Base-by-base conservation (phyloP, 176 grass and related monocot species). In the Microstegium vimineum region DNA sequence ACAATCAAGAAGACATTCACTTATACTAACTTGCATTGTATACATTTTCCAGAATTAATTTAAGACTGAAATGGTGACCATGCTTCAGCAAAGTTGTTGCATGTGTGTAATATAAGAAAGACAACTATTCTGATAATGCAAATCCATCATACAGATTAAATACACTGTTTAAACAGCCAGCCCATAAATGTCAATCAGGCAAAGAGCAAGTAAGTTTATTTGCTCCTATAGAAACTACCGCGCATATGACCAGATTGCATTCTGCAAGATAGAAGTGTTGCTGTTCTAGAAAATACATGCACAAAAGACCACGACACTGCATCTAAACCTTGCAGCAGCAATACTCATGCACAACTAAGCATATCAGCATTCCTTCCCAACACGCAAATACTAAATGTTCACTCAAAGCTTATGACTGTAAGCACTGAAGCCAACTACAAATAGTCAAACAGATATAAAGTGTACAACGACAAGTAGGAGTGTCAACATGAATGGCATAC, bases 381-480 rank as follows among this genome's bases (percentile, higher is more conserved):
- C 35, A 76, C 2, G 16, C 35, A 77, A 66, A 90, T 73, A 82
- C 73, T 45, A 85, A 35, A 52, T 74, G 62, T 37, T 70, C 42
- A 15, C 65, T 68, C 57, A 22, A 88, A 63, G 25, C 42, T 56
- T 56, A 73, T 23, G 4, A 73, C 23, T 73, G 45, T 62, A 59
- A 6, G 30, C 25, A 64, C 5, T 45, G 3, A 42, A 14, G 8
- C 66, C 38, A 68, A 28, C 72, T 69, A 61, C 10, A 42, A 72
- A 7, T 54, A 82, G 66, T 35, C 17, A 35, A 67, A 67, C 17
- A 76, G 46, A 60, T 66, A 73, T 8, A 43, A 84, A 57, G 35
- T 49, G 22, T 66, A 77, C 25, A 76, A 70, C 2, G 64, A 23
- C 27, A 82, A 54, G 26, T 22, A 71, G 51, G 49, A 71, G 14